Conservation (phyloP, 192 early-diverging fungal species). For the Mortierella alpina region DNA sequence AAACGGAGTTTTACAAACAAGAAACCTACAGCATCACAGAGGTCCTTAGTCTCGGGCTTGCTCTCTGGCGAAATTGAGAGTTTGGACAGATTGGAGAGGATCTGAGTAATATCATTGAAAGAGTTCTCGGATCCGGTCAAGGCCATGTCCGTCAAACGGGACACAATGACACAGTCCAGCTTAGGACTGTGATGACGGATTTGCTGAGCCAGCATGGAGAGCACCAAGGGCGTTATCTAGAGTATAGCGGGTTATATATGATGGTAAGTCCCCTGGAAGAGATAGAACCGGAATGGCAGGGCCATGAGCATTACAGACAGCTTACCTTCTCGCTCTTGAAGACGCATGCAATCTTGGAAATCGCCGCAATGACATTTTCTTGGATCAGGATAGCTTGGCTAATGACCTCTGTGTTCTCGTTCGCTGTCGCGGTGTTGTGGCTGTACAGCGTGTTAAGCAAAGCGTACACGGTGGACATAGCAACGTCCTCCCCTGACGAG, state of each 20-base stretch:
- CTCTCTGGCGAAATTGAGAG: constrained; percentile 58
- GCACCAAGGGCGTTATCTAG: constrained; percentile 68
- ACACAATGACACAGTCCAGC: constrained; percentile 63
- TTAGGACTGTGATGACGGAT: constrained; percentile 63
- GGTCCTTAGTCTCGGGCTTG: constrained; percentile 51
- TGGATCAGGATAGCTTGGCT: constrained; percentile 51
- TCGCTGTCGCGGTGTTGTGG: constrained; percentile 18
- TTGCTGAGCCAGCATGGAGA: constrained; percentile 74
- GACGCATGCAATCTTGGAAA: constrained; percentile 64
- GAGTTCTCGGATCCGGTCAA: constrained; percentile 61
- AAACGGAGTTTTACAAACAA: neutral
- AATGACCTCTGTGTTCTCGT: constrained; percentile 7
- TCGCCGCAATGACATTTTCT: constrained; percentile 63
- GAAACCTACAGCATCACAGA: constrained; percentile 60
- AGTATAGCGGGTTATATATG: neutral
- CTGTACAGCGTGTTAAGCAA: constrained; percentile 31
- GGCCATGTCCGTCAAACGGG: constrained; percentile 71
- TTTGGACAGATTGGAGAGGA: constrained; percentile 60
- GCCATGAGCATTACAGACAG: neutral
- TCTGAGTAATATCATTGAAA: constrained; percentile 70
- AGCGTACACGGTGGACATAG: constrained; percentile 43
- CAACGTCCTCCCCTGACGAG: constrained; percentile 36
- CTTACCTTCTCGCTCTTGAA: constrained; percentile 66
- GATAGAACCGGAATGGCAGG: no score
- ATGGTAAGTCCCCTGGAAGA: no score